Evolutionary conservation across 1,284 basidiomycete genomes (phyloP).

Genomic region (Ganoderma sp.): DNA sequence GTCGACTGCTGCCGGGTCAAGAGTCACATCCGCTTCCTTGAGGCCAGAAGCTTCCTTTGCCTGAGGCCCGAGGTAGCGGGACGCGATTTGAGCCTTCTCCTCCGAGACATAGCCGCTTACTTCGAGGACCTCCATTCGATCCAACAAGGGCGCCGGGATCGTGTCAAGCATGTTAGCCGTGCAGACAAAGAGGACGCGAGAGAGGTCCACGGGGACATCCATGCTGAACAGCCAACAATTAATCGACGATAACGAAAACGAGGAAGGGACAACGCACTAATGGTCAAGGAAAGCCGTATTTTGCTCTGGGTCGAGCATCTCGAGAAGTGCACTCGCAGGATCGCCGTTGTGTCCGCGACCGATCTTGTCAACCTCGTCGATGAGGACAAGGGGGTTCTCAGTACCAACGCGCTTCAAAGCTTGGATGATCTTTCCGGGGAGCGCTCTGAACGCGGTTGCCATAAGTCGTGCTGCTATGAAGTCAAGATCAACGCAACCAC

Average conservation of each 20-base stretch:
- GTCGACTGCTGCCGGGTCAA: slow-evolving; percentile 85
- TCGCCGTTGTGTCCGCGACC: slow-evolving; percentile 96
- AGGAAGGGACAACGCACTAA: slow-evolving; percentile 63
- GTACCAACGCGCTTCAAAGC: slow-evolving; percentile 96
- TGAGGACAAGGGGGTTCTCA: slow-evolving; percentile 95
- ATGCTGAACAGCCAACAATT: slow-evolving; percentile 58
- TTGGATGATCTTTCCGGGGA: slow-evolving; percentile 98
- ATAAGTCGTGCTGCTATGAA: neutral
- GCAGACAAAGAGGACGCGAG: slow-evolving; percentile 96
- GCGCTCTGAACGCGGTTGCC: slow-evolving; percentile 59
- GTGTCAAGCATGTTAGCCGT: slow-evolving; percentile 96
- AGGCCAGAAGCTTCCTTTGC: slow-evolving; percentile 92
- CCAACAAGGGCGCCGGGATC: slow-evolving; percentile 94
- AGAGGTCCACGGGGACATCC: slow-evolving; percentile 97
- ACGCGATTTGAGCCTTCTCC: slow-evolving; percentile 94
- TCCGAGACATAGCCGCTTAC: slow-evolving; percentile 97
- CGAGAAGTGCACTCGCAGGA: slow-evolving; percentile 90
- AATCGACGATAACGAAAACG: slow-evolving; percentile 5
- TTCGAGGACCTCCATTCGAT: slow-evolving; percentile 98
- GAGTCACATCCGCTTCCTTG: slow-evolving; percentile 79
- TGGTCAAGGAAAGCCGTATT: slow-evolving; percentile 97
- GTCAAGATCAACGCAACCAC: slow-evolving; percentile 34
- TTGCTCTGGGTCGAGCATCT: slow-evolving; percentile 99
- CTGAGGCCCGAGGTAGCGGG: slow-evolving; percentile 91
- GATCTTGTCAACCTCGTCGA: slow-evolving; percentile 99